Evolutionary conservation across 1,284 basidiomycete species (phyloP), one percentile per base, ranked within the genome.

Genomic region (Meripilus lineatus): DNA sequence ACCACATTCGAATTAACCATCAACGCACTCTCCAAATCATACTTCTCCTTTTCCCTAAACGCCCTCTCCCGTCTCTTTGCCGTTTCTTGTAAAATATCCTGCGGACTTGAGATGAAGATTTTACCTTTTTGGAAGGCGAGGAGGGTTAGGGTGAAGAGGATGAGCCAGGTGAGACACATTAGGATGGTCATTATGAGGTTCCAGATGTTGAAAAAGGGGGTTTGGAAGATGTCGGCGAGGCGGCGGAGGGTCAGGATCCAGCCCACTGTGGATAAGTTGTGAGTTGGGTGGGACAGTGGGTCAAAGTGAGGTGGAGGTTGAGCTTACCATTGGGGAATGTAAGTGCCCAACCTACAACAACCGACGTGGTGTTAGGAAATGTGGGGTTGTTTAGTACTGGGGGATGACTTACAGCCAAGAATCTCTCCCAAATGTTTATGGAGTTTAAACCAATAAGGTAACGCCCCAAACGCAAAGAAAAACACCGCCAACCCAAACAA

Each of bases 401-500:
- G n/a, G n/a, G n/a, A n/a, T n/a, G 15, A 51, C 67, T 51, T 48
- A 67, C 70, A 72, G 43, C 70, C 69, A n/a, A 74, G 63, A 42
- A 72, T 30, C n/a, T 73, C 70, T 44, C 59, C 55, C 33, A 74
- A 59, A 38, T 67, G 56, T 55, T 68, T 71, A 56, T 72, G 67
- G 17, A 73, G 44, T 53, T 73, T 74, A 61, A 70, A 72, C 67
- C 69, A 72, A 48, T 70, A 73, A 14, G 71, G 70, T 14, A 72
- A 48, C n/a, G 65, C 55, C 13, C 68, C 69, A 40, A 73, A 71
- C 20, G 67, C 22, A 54, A 73, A 72, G 40, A 73, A 63, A 55
- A 73, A 73, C 5, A 73, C 58, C 1, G 72, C 70, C 30, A 74
- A 64, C 15, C 72, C 72, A 46, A 66, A 72, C 18, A 74, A 62